Evolutionary conservation across 192 early-diverging fungal species (phyloP).

Genomic region (Entomortierella chlamydospora): DNA sequence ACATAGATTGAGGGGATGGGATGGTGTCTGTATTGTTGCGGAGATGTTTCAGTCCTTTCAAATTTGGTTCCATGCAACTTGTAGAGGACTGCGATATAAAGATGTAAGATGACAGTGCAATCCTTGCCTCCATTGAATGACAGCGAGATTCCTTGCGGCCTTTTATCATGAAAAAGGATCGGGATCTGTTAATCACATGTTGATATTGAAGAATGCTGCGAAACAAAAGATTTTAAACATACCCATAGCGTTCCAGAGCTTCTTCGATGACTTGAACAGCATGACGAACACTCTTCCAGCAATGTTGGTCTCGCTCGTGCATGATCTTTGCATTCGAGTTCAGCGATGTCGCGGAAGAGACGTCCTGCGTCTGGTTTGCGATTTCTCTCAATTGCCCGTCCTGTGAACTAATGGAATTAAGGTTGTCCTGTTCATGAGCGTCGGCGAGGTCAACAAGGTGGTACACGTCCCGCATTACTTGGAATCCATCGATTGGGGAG

Average conservation of each 20-base stretch:
- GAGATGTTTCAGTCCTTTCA: neutral
- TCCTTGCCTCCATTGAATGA: conserved; percentile 99
- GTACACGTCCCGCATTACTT: conserved; percentile 53
- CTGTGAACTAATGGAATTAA: neutral
- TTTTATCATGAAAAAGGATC: conserved; percentile 45
- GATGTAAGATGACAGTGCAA: conserved; percentile 91
- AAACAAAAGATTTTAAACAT: conserved; percentile 18
- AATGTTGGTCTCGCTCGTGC: conserved; percentile 35
- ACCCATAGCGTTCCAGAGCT: conserved; percentile 67
- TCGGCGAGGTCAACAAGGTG: conserved; percentile 35
- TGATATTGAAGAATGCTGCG: neutral
- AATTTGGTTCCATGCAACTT: conserved; percentile 35
- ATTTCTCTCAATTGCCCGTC: conserved; percentile 11
- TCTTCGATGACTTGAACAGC: conserved; percentile 68
- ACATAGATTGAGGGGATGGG: conserved; percentile 80
- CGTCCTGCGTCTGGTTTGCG: neutral
- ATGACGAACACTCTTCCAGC: conserved; percentile 53
- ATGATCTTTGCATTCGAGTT: conserved; percentile 17
- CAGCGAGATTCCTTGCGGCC: conserved; percentile 73
- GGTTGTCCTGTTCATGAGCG: conserved; percentile 12
- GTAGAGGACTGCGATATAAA: conserved; percentile 76
- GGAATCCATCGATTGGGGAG: conserved; percentile 39
- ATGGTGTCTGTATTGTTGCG: conserved; percentile 25
- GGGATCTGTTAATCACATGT: neutral
- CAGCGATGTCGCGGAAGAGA: neutral